These are phyloP conservation scores for Russula lepida DNA, from an alignment of 768 basidiomycete species.

Conservation along the genomic window DNA sequence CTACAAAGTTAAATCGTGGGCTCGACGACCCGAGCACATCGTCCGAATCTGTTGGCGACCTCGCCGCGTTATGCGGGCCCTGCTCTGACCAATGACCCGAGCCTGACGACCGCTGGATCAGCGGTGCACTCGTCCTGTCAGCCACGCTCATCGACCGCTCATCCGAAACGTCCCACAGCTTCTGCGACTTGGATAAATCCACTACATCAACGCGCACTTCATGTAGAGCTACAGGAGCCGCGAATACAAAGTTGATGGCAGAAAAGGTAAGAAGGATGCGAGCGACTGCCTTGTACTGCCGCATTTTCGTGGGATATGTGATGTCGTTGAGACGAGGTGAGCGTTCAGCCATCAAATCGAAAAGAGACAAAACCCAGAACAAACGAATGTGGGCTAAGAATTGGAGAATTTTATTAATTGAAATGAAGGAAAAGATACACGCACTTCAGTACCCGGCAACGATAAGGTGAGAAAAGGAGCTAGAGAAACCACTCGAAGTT, in stretches of 20 bases:
- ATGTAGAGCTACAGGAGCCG: background rate
- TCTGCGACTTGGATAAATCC: background rate
- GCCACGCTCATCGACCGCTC: too few relatives aligned
- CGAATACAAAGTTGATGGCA: background rate
- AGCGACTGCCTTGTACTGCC: background rate
- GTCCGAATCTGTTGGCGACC: too few relatives aligned
- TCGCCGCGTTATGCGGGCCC: too few relatives aligned
- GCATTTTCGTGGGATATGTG: background rate
- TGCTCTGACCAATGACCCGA: too few relatives aligned
- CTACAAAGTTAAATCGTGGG: too few relatives aligned
- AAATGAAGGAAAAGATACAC: background rate
- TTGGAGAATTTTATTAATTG: background rate
- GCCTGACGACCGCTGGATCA: too few relatives aligned
- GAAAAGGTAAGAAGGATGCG: background rate
- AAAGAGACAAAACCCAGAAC: background rate
- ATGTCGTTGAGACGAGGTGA: background rate
- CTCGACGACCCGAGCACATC: too few relatives aligned
- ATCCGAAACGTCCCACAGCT: background rate
- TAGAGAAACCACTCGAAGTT: background rate
- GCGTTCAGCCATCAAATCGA: background rate
- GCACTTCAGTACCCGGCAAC: background rate
- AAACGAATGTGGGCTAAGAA: background rate
- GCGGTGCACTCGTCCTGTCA: too few relatives aligned
- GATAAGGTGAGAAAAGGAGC: background rate
- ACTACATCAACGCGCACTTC: too few relatives aligned